Conservation (phyloP, 78 protist species). For the Isochrysis galbana region DNA sequence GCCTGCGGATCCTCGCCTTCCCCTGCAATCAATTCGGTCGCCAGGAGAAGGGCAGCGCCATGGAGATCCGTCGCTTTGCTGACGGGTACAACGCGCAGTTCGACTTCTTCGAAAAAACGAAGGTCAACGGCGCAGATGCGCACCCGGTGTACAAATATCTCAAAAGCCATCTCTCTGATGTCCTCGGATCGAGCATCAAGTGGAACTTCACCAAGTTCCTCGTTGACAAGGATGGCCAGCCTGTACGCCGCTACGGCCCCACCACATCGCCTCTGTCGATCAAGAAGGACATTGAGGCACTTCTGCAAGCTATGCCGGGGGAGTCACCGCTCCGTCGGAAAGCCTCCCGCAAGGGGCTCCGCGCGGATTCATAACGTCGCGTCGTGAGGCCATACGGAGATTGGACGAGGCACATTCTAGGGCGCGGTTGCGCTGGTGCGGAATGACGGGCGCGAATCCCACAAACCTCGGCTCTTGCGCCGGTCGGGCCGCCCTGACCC, state of each 20-base stretch:
- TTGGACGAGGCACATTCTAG: no score
- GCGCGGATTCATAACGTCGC: no score
- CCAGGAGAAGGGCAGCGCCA: constrained; percentile 61
- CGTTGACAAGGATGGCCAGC: constrained; percentile 38
- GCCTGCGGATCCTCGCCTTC: constrained; percentile 38
- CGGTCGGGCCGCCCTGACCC: no score
- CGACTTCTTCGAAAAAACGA: constrained; percentile 49
- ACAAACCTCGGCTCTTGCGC: no score
- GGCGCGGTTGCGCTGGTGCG: no score
- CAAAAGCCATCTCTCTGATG: constrained; percentile 13
- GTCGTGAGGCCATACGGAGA: no score
- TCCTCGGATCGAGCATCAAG: constrained; percentile 52
- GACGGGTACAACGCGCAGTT: constrained; percentile 32
- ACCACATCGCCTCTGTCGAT: neutral
- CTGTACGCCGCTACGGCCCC: constrained; percentile 9
- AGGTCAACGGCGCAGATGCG: constrained; percentile 65
- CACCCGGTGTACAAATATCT: constrained; percentile 36
- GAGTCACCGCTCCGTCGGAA: no score
- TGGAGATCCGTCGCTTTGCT: constrained; percentile 48
- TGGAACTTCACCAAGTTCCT: constrained; percentile 71
- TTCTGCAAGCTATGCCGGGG: no score
- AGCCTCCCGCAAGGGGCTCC: no score
- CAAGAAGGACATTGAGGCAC: neutral
- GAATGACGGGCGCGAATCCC: no score
- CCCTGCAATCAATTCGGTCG: constrained; percentile 39